These are phyloP conservation scores for Chalaropsis ovoidea DNA, from an alignment of 2,329 filamentous ascomycete genomes.

Conservation along the genomic window DNA sequence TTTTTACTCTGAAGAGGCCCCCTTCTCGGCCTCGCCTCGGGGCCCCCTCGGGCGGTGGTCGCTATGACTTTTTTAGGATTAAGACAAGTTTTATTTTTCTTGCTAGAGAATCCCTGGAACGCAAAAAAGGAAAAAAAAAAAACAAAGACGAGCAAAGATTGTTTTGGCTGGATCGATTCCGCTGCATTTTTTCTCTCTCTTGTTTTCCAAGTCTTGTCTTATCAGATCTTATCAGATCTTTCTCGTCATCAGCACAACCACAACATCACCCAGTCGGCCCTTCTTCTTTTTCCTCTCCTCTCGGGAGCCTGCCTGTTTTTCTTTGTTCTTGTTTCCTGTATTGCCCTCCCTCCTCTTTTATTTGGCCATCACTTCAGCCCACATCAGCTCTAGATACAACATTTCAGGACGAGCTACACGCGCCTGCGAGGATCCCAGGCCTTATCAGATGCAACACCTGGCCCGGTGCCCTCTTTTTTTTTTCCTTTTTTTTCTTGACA, in stretches of 20 bases:
- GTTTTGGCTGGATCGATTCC: neutral
- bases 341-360: neutral
- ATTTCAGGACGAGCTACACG: slow-evolving; percentile 14
- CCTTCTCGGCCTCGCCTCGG: slow-evolving; percentile 7
- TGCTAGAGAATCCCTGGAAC: neutral
- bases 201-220: no score
- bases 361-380: neutral
- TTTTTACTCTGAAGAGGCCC: neutral
- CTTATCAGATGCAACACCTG: slow-evolving; percentile 17
- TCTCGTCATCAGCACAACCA: neutral
- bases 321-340: neutral
- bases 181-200: neutral
- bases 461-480: slow-evolving; percentile 8
- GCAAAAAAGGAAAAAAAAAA: neutral
- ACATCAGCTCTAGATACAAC: slow-evolving; percentile 8
- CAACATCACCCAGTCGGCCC: neutral
- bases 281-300: neutral
- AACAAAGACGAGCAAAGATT: neutral
- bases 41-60: slow-evolving; percentile 3
- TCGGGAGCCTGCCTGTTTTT: neutral
- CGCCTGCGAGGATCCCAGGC: slow-evolving; percentile 18
- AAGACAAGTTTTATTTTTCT: neutral
- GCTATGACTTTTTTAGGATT: slow-evolving; percentile 3
- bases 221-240: slow-evolving; percentile 15
- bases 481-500: neutral